phyloP scores from a whole-genome alignment of 2,329 filamentous ascomycete species.

The Grosmannia penicillata region DNA sequence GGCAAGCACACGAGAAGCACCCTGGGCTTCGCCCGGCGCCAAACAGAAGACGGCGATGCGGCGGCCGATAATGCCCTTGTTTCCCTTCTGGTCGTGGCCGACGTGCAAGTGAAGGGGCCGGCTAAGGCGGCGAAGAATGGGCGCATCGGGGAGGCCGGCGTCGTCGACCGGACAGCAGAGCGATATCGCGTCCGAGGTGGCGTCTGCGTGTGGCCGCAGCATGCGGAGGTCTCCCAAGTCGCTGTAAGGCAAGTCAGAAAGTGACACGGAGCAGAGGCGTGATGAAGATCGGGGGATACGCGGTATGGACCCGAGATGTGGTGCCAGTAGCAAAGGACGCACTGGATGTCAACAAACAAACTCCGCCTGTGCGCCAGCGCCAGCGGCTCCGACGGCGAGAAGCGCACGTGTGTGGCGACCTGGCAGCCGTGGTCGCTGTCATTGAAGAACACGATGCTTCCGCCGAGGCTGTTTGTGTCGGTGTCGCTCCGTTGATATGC shows the following conservation, averaged over 20 bases:
- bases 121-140: slow-evolving; percentile 3
- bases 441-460: slow-evolving; percentile 10
- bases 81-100: slow-evolving; percentile 8
- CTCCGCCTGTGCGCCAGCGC: background rate
- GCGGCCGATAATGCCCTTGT: slow-evolving; percentile 9
- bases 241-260: background rate
- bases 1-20: background rate
- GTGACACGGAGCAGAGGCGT: background rate
- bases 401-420: slow-evolving; percentile 10
- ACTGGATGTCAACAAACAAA: slow-evolving; percentile 8
- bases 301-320: too few relatives aligned
- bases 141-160: background rate
- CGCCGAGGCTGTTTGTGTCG: background rate
- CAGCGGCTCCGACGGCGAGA: slow-evolving; percentile 2
- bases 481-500: background rate
- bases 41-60: slow-evolving; percentile 5
- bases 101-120: slow-evolving; percentile 10
- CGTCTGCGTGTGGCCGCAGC: background rate
- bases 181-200: background rate
- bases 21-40: background rate
- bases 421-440: slow-evolving; percentile 6
- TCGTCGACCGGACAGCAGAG: background rate
- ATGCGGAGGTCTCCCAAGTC: slow-evolving; percentile 5
- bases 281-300: too few relatives aligned
- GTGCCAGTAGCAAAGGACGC: too few relatives aligned